Conservation (phyloP, 148 eudicot genomes). For the Cornus florida region DNA sequence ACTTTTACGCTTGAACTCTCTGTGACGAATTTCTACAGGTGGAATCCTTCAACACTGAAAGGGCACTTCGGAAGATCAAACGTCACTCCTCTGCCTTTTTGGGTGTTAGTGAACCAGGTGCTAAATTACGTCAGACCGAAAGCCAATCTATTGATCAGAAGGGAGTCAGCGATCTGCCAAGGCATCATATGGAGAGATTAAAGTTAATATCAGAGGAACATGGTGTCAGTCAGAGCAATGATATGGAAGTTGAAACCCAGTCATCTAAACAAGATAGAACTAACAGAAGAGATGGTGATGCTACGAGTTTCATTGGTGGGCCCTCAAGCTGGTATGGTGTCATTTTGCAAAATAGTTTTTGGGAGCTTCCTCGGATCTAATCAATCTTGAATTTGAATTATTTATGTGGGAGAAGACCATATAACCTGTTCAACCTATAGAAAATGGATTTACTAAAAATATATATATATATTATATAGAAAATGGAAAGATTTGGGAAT, state of each 20-base stretch:
- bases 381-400: background rate
- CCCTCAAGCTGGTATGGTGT: slow-evolving; percentile 59
- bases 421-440: background rate
- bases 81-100: slow-evolving; percentile 41
- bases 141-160: slow-evolving; percentile 18
- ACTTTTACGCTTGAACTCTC: background rate
- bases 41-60: slow-evolving; percentile 55
- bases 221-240: slow-evolving; percentile 25
- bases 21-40: slow-evolving; percentile 43
- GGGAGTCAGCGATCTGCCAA: slow-evolving; percentile 21
- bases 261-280: slow-evolving; percentile 31
- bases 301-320: slow-evolving; percentile 36
- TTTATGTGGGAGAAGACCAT: background rate
- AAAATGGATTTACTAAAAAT: background rate
- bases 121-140: slow-evolving; percentile 12
- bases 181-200: slow-evolving; percentile 27
- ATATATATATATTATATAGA: no score
- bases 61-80: slow-evolving; percentile 62
- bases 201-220: slow-evolving; percentile 24
- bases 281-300: slow-evolving; percentile 21
- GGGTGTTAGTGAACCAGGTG: slow-evolving; percentile 25
- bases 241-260: slow-evolving; percentile 35
- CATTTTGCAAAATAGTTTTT: background rate
- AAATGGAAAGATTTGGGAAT: no score
- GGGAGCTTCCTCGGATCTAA: background rate